phyloP scores from a whole-genome alignment of 345 rosid genomes.

The Litchi chinensis region DNA sequence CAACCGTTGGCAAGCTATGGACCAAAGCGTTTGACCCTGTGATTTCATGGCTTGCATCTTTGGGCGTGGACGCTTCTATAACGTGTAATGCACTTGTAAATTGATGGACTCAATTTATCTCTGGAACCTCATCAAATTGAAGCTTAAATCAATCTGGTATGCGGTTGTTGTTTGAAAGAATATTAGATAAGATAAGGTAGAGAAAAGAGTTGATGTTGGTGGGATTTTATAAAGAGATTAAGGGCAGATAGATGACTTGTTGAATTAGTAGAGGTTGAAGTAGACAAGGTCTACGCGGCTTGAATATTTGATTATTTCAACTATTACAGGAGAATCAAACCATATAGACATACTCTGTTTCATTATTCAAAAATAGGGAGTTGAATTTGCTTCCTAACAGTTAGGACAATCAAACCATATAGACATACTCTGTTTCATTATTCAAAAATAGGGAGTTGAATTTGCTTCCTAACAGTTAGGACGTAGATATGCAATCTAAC shows the following conservation, averaged over 20 bases:
- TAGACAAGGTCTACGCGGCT: neutral
- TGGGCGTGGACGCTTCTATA: neutral
- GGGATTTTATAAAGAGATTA: neutral
- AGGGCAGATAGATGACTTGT: no score
- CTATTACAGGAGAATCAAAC: no score
- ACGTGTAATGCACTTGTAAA: neutral
- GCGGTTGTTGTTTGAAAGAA: neutral
- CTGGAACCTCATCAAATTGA: constrained; percentile 35
- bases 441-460: no score
- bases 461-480: no score
- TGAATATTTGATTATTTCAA: neutral
- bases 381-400: no score
- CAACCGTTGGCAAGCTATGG: constrained; percentile 18
- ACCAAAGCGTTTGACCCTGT: neutral
- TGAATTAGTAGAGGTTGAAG: neutral
- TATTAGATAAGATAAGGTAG: neutral
- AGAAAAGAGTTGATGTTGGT: neutral
- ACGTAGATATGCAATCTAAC: no score
- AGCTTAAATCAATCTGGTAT: constrained; percentile 18
- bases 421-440: no score
- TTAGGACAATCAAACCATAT: no score
- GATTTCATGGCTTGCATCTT: neutral
- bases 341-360: no score
- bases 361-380: no score
- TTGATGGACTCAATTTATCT: neutral